Evolutionary conservation across 2,329 filamentous ascomycete species (phyloP), one percentile per base, ranked within the genome.

Genomic region (Aspergillus persii): DNA sequence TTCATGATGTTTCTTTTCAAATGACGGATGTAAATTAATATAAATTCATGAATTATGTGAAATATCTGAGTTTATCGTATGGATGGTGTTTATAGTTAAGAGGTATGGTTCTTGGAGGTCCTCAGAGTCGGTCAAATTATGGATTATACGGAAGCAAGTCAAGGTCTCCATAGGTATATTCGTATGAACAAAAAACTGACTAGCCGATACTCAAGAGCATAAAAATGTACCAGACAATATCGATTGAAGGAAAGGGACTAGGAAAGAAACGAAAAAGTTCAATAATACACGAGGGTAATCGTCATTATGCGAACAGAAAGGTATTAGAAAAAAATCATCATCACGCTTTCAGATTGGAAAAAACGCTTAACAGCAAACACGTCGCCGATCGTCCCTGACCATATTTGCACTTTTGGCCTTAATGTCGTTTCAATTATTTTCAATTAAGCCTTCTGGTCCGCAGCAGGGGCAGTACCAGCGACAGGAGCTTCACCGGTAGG

Each of bases 391-490:
- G 26, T 2, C 18, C 9, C 27, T 12, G 29, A 55, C 49, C 27
- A 33, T 29, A 36, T 41, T n/a, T 15, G 18, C 15, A 41, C 1
- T 31, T 31, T 31, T 23, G 18, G 18, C 18, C 18, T 23, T 23
- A 23, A 23, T 23, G 18, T 1, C 30, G 8, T 1, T 31, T 31
- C 30, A 3, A 30, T 47, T 30, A 18, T 36, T 12, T 31, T 50
- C 26, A 49, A 26, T 47, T 23, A 74, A 30, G 66, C 65, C 67
- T 73, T 74, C 6, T 68, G 64, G 53, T 73, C 70, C 53, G 68
- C 59, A 48, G 68, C 62, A 9, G 68, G 53, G n/a, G 64, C 63
- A 50, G 66, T 54, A 39, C 63, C 69, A 23, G 64, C 65, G 33
- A 7, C 44, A 23, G 64, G 65, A 44, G 18, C 44, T 23, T 23